Conservation (phyloP, 441 rosid genomes). For the Adansonia grandidieri region DNA sequence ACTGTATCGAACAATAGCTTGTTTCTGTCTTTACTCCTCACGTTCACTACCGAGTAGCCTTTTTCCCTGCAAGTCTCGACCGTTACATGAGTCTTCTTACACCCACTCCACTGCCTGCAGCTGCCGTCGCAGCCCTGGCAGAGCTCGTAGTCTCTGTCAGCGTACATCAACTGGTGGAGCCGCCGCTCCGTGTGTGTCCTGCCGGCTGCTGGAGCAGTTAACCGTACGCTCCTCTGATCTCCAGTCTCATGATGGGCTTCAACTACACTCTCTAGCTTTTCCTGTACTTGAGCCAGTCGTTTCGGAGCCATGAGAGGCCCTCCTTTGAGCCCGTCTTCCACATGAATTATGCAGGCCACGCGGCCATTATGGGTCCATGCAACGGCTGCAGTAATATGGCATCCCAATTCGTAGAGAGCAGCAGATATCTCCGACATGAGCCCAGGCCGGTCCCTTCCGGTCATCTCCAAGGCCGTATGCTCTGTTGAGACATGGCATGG, state of each 20-base stretch:
- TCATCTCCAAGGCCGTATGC: conserved; percentile 78
- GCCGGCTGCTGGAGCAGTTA: conserved; percentile 50
- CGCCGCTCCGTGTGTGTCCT: conserved; percentile 77
- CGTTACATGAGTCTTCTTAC: conserved; percentile 63
- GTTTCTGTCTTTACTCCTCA: conserved; percentile 71
- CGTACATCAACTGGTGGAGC: conserved; percentile 82
- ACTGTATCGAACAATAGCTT: conserved; percentile 82
- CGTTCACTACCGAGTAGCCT: conserved; percentile 71
- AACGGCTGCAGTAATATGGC: conserved; percentile 65
- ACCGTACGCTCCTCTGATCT: conserved; percentile 55
- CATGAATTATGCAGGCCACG: conserved; percentile 62
- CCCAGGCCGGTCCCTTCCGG: conserved; percentile 73
- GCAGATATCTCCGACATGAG: conserved; percentile 78
- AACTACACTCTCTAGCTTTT: conserved; percentile 57
- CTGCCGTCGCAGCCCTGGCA: conserved; percentile 56
- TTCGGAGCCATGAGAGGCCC: conserved; percentile 56
- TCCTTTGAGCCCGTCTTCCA: conserved; percentile 58
- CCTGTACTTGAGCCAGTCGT: conserved; percentile 55
- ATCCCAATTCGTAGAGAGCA: conserved; percentile 57
- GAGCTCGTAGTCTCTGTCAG: conserved; percentile 57
- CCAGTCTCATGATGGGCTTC: conserved; percentile 64
- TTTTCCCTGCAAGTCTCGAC: conserved; percentile 71
- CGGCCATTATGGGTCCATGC: conserved; percentile 85
- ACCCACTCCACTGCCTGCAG: conserved; percentile 44
- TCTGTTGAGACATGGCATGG: conserved; percentile 60